Percentiles rank a stretch among this genome's conserved stretches.
Evolutionary conservation across 2,329 filamentous ascomycete species (phyloP).

Genomic region (Penicillium crustosum): DNA sequence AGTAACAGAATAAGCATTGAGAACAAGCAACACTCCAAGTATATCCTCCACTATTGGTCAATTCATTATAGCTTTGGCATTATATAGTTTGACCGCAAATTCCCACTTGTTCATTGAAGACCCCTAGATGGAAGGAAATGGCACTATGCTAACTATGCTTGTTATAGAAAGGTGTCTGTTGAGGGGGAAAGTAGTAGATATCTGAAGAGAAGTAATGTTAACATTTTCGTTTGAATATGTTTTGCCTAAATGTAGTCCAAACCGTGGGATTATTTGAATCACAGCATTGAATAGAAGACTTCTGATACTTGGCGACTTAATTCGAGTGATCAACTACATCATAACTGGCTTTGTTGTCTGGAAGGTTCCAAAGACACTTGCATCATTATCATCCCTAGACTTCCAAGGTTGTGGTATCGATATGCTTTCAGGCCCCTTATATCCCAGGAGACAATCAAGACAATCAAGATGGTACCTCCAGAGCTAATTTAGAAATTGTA

Average conservation of each 20-base stretch:
- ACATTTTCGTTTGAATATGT: neutral
- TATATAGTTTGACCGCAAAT: neutral
- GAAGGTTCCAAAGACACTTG: constrained; percentile 5
- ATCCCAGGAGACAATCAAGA: neutral
- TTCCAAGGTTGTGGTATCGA: too few species aligned
- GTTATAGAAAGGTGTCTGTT: neutral
- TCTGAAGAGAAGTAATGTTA: neutral
- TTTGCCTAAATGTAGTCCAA: neutral
- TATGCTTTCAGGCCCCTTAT: neutral
- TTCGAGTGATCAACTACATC: constrained; percentile 3
- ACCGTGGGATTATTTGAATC: too few species aligned
- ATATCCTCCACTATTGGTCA: too few species aligned
- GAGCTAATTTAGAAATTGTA: neutral
- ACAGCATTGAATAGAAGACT: neutral
- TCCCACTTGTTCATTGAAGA: neutral
- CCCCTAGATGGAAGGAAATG: neutral
- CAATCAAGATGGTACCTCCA: neutral
- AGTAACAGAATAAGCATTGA: too few species aligned
- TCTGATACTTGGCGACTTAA: neutral
- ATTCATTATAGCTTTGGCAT: too few species aligned
- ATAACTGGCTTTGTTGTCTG: constrained; percentile 1
- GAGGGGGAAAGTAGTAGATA: neutral
- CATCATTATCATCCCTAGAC: constrained; percentile 1
- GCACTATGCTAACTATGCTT: neutral
- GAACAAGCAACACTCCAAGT: too few species aligned